phyloP scores from a whole-genome alignment of 306 rosid genomes.

The Inga oerstediana region DNA sequence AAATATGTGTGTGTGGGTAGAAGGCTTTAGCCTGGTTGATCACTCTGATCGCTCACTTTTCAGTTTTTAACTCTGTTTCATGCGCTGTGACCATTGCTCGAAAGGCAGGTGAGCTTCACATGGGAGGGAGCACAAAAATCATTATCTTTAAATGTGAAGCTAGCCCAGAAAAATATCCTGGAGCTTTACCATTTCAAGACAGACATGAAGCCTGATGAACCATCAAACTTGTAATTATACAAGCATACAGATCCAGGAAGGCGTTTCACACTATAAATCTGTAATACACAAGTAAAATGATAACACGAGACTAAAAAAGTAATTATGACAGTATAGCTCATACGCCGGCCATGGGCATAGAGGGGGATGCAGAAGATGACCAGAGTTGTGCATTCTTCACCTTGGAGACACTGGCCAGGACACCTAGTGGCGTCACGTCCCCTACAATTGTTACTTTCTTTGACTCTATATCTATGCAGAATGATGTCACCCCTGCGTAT shows the following conservation, averaged over 20 bases:
- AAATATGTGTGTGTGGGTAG: background rate
- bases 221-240: constrained; percentile 13
- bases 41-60: background rate
- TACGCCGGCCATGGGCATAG: background rate
- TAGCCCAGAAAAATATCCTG: constrained; percentile 1
- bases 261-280: background rate
- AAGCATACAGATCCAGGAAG: background rate
- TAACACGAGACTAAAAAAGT: background rate
- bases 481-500: constrained; percentile 74
- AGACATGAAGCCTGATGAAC: constrained; percentile 2
- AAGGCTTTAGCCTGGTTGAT: background rate
- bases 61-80: background rate
- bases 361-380: constrained; percentile 44
- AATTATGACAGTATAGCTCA: background rate
- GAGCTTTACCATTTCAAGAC: background rate
- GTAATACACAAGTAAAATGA: background rate
- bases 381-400: constrained; percentile 80
- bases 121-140: background rate
- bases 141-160: background rate
- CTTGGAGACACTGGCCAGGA: constrained; percentile 69
- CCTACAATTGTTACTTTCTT: constrained; percentile 74
- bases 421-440: constrained; percentile 62
- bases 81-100: background rate
- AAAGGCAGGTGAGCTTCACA: background rate
- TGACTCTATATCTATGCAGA: constrained; percentile 58